A percentile compares a stretch with the other conserved stretches of the same genome.
Evolutionary conservation across 768 basidiomycete genomes (phyloP).

Genomic region (Rhodotorula kratochvilovae): DNA sequence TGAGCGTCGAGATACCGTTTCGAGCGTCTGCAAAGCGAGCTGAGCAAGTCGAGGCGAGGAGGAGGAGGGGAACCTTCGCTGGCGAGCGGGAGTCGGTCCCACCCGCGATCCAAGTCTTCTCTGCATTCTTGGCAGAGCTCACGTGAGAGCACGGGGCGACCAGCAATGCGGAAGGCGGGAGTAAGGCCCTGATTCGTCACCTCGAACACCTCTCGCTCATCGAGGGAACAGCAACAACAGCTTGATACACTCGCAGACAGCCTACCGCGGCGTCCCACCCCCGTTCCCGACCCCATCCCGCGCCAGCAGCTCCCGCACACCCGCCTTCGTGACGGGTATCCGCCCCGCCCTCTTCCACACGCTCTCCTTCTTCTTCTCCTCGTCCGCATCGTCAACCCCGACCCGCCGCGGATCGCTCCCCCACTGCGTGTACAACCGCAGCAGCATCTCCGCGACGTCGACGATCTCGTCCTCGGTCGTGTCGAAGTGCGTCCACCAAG

Average conservation of each 20-base stretch:
- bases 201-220: too few species aligned
- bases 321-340: constrained; percentile 30
- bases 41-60: not conserved
- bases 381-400: not conserved
- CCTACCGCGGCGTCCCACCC: not conserved
- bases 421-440: constrained; percentile 40
- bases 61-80: too few species aligned
- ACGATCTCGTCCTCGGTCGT: constrained; percentile 49
- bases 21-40: not conserved
- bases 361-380: constrained; percentile 10
- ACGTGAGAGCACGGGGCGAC: too few species aligned
- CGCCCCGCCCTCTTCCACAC: constrained; percentile 24
- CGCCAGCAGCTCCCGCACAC: constrained; percentile 21
- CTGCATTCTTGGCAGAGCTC: too few species aligned
- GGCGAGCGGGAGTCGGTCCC: too few species aligned
- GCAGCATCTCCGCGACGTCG: constrained; percentile 22
- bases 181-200: too few species aligned
- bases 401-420: not conserved
- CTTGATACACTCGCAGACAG: not conserved
- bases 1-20: too few species aligned
- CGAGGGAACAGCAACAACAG: not conserved
- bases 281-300: not conserved
- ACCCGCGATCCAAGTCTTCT: too few species aligned
- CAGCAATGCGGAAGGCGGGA: too few species aligned
- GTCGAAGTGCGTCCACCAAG: constrained; percentile 95